Conservation (phyloP, 2,329 filamentous ascomycete genomes). For the Bipolaris victoriae region DNA sequence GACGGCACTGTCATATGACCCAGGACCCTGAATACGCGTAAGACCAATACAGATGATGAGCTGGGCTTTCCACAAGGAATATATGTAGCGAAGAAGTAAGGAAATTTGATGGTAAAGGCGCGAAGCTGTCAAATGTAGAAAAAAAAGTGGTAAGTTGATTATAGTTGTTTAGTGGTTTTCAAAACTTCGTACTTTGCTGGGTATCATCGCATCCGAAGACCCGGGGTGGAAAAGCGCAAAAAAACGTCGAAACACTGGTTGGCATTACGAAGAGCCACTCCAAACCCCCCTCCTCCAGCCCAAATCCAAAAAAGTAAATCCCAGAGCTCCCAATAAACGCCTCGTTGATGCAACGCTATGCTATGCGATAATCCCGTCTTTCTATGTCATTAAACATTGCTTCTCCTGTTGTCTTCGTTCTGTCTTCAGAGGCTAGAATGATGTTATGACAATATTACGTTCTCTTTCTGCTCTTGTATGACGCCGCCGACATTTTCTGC, state of each 20-base stretch:
- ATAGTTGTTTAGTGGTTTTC: conserved; percentile 4
- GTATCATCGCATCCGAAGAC: conserved; percentile 31
- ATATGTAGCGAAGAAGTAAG: not conserved
- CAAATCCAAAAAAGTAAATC: conserved; percentile 5
- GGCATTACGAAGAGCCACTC: not conserved
- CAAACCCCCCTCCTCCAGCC: not conserved
- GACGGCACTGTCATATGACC: not conserved
- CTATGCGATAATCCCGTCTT: conserved; percentile 17
- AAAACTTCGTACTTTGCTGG: conserved; percentile 25
- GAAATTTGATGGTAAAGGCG: not conserved
- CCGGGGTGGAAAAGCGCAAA: conserved; percentile 20
- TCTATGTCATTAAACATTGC: conserved; percentile 38
- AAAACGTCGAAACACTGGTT: conserved; percentile 5
- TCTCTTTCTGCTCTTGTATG: conserved; percentile 37
- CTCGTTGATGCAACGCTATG: conserved; percentile 35
- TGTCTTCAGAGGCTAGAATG: not conserved
- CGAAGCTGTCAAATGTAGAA: not conserved
- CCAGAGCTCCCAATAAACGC: conserved; percentile 20
- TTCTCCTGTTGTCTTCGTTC: conserved; percentile 5
- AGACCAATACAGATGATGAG: not conserved
- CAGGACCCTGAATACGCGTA: not conserved
- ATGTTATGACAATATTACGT: conserved; percentile 30
- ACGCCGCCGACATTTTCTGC: conserved; percentile 38
- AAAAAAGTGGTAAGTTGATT: not conserved
- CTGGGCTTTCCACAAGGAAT: not conserved